Evolutionary conservation across 345 rosid species (phyloP), one percentile per base, ranked within the genome.

Genomic region (Cardamine occulta): DNA sequence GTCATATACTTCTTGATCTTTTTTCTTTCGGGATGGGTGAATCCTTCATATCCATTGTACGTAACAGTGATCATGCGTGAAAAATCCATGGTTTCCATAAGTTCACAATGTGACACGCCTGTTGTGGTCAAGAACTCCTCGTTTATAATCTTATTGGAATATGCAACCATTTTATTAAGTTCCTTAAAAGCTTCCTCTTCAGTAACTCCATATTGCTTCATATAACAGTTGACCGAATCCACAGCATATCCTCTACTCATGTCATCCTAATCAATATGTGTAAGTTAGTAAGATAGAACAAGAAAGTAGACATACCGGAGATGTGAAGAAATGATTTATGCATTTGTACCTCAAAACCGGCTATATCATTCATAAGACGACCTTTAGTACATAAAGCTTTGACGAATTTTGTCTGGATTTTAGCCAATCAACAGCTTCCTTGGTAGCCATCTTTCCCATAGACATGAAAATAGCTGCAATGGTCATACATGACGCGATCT

Each of bases 251-350:
- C 76, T 72, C 68, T 35, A 11, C 76, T 58, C 62, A 52, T 66
- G 82, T 79, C 75, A 80, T 84, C 86, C 75, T 58, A 12, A 31
- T 59, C 35, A 32, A 32, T 32, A 32, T 32, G 1, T 32, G 35
- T 32, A 32, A 32, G 34, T 31, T 31, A 6, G 34, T 31, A 31
- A 31, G 34, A 31, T 29, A 29, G 7, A 29, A n/a, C n/a, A n/a
- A n/a, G n/a, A n/a, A n/a, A n/a, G 32, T 29, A 29, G 32, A 29
- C 32, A 29, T 29, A 29, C 6, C 32, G 1, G 32, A 29, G 32
- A 29, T 29, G 6, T 29, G 6, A 29, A 29, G 32, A 29, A 29
- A 29, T 29, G 34, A 31, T 31, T 31, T 31, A 31, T 5, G 34
- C 34, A 31, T 31, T 49, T 1, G 28, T 51, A 73, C 78, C 72